phyloP scores from a whole-genome alignment of 2,329 filamentous ascomycete genomes.

The Ustilaginoidea virens region DNA sequence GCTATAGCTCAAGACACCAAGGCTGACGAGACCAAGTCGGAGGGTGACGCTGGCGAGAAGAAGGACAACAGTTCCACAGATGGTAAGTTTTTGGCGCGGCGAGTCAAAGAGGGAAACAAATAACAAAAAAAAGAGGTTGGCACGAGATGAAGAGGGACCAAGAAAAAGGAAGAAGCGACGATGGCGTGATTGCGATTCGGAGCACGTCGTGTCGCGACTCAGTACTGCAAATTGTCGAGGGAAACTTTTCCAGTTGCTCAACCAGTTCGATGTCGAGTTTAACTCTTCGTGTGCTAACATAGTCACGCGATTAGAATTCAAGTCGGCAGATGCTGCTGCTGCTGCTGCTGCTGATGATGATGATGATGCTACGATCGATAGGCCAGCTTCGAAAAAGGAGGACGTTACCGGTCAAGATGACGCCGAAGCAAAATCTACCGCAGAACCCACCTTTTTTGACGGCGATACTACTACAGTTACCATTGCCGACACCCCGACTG shows the following conservation, averaged over 20 bases:
- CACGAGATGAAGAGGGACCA: too few species aligned
- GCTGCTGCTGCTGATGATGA: conserved; percentile 14
- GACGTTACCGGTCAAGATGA: conserved; percentile 17
- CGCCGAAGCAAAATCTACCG: conserved; percentile 38
- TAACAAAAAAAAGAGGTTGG: too few species aligned
- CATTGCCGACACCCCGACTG: conserved; percentile 13
- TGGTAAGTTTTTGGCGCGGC: conserved; percentile 8
- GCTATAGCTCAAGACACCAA: conserved; percentile 10
- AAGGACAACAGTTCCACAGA: conserved; percentile 15
- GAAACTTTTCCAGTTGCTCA: not conserved
- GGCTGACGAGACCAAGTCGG: conserved; percentile 9
- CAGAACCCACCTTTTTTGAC: conserved; percentile 5
- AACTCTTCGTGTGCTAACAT: not conserved
- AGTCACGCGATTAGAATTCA: conserved; percentile 1
- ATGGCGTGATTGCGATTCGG: too few species aligned
- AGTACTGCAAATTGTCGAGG: too few species aligned
- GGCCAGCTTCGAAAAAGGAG: conserved; percentile 12
- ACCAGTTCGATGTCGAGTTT: not conserved
- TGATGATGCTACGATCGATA: too few species aligned
- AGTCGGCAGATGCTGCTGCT: conserved; percentile 9
- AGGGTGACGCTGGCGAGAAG: conserved; percentile 12
- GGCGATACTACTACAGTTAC: conserved; percentile 10
- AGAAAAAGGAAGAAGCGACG: too few species aligned
- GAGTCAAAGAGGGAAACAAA: too few species aligned
- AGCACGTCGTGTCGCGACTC: too few species aligned